Percentiles rank a stretch among this genome's conserved stretches.
Conservation (phyloP, 805 yeast species). For the Hagleromyces aurorensis region DNA sequence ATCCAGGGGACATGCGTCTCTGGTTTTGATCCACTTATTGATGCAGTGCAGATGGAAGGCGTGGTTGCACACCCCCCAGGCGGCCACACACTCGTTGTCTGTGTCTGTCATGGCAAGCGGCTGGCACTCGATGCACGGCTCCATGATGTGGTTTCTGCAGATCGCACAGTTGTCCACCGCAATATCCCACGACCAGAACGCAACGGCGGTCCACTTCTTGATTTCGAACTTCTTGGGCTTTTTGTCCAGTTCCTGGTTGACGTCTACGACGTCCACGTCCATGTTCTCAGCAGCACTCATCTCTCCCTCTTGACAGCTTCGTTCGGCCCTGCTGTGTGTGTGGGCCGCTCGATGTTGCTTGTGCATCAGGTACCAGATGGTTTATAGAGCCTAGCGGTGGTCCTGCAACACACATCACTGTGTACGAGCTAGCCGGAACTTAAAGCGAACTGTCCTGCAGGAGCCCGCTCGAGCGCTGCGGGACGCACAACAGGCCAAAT, state of each 20-base stretch:
- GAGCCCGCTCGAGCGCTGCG: neutral
- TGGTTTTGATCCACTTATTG: slow-evolving; percentile 86
- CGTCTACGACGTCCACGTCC: slow-evolving; percentile 17
- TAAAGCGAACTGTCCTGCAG: neutral
- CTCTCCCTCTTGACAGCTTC: neutral
- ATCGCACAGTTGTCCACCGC: slow-evolving; percentile 96
- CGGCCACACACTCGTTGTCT: slow-evolving; percentile 79
- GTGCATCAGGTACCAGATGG: too few species aligned
- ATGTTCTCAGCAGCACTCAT: slow-evolving; percentile 21
- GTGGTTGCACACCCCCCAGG: slow-evolving; percentile 96
- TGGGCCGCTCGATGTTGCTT: too few species aligned
- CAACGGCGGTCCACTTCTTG: slow-evolving; percentile 98
- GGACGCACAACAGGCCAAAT: neutral
- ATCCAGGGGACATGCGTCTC: slow-evolving; percentile 95
- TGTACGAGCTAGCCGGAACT: slow-evolving; percentile 1
- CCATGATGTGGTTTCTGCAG: slow-evolving; percentile 97
- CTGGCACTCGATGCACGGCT: slow-evolving; percentile 94
- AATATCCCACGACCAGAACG: slow-evolving; percentile 99
- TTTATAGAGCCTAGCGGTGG: too few species aligned
- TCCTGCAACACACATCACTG: too few species aligned
- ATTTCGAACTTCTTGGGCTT: slow-evolving; percentile 78
- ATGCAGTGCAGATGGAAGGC: slow-evolving; percentile 99
- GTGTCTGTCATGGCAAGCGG: slow-evolving; percentile 59
- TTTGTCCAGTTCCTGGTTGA: slow-evolving; percentile 12
- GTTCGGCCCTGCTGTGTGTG: too few species aligned